Evolutionary conservation across 352 stramenopile genomes (phyloP).

Genomic region (Pythium grandisporangium): DNA sequence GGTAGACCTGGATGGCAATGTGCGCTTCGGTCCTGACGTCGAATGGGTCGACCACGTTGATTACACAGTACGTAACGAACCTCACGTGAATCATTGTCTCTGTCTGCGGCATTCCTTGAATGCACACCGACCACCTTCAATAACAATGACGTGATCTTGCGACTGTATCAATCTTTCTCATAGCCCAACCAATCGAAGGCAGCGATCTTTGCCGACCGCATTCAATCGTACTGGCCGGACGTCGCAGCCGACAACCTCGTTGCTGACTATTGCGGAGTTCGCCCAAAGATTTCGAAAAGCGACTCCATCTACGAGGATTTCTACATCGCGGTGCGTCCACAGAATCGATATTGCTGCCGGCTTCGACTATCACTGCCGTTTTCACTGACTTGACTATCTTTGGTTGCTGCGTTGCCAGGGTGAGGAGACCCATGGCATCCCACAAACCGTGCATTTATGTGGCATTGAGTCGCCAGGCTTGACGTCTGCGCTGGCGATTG

Average conservation of each 20-base stretch:
- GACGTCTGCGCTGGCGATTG: constrained; percentile 83
- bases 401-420: no score
- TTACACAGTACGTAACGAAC: constrained; percentile 43
- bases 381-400: no score
- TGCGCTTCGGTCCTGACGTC: constrained; percentile 96
- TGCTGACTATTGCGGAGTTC: constrained; percentile 94
- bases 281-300: constrained; percentile 88
- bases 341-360: neutral
- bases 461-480: constrained; percentile 96
- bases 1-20: constrained; percentile 87
- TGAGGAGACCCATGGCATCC: constrained; percentile 58
- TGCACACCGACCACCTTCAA: no score
- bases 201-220: constrained; percentile 38
- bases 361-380: neutral
- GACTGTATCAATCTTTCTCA: no score
- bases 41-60: constrained; percentile 90
- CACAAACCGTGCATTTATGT: constrained; percentile 87
- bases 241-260: constrained; percentile 69
- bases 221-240: constrained; percentile 91
- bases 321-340: constrained; percentile 56
- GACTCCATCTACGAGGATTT: constrained; percentile 82
- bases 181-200: constrained; percentile 56
- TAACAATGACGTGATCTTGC: no score
- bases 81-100: neutral
- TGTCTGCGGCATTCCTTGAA: no score